phyloP scores from a whole-genome alignment of 2,329 filamentous ascomycete species.

The Cladosporium sp. region DNA sequence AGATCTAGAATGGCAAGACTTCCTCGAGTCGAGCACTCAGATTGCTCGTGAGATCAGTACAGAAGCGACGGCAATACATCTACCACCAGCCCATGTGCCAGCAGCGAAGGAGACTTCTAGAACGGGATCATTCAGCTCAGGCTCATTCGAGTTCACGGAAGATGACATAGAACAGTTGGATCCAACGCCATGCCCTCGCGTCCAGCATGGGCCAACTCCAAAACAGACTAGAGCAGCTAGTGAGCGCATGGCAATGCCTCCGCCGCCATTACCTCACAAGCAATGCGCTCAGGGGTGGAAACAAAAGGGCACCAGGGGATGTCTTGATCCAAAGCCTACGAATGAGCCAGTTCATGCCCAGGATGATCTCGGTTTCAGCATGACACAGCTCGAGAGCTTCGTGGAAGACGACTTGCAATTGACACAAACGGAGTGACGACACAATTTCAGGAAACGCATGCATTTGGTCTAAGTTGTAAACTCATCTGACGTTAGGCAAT shows the following conservation, averaged over 20 bases:
- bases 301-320: too few species aligned
- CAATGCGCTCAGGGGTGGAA: not conserved
- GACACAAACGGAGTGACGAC: constrained; percentile 28
- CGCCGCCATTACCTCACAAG: constrained; percentile 21
- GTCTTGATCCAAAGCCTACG: not conserved
- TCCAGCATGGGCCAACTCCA: not conserved
- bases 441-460: not conserved
- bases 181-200: constrained; percentile 12
- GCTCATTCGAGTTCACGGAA: constrained; percentile 42
- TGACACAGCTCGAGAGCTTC: constrained; percentile 37
- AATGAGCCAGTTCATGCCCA: not conserved
- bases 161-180: constrained; percentile 44
- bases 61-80: constrained; percentile 19
- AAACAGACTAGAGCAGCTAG: constrained; percentile 8
- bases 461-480: not conserved
- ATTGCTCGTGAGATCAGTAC: constrained; percentile 45
- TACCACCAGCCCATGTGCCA: not conserved
- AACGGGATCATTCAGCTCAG: constrained; percentile 38
- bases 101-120: not conserved
- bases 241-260: constrained; percentile 22
- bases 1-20: constrained; percentile 8
- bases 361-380: constrained; percentile 28
- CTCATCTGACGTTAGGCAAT: not conserved
- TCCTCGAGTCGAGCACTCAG: constrained; percentile 46
- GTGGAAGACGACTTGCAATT: constrained; percentile 39